These are phyloP conservation scores for Candida palmyrensis DNA, from an alignment of 805 yeast genomes.

Conservation along the genomic window DNA sequence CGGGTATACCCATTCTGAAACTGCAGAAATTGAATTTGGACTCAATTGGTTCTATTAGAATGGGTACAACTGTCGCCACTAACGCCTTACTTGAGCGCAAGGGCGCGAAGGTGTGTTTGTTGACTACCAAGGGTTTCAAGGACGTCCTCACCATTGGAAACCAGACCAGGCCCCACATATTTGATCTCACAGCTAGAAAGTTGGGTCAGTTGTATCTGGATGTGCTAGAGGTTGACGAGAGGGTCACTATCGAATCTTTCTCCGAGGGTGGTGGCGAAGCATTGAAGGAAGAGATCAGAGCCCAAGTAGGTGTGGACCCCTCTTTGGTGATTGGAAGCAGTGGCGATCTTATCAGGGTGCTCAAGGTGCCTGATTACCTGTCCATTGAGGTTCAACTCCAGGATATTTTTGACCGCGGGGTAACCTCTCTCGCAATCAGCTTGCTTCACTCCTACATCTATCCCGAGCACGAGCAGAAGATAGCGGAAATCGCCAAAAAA, in stretches of 20 bases:
- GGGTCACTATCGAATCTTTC: slow-evolving; percentile 74
- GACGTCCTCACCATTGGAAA: slow-evolving; percentile 83
- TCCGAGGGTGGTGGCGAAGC: slow-evolving; percentile 61
- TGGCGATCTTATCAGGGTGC: slow-evolving; percentile 27
- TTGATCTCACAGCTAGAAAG: slow-evolving; percentile 72
- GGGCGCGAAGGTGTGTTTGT: slow-evolving; percentile 81
- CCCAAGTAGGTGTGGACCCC: too few species aligned
- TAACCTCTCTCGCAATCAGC: slow-evolving; percentile 30
- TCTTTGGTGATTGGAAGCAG: slow-evolving; percentile 29
- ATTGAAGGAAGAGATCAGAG: slow-evolving; percentile 8
- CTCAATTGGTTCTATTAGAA: slow-evolving; percentile 61
- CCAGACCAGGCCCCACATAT: slow-evolving; percentile 87
- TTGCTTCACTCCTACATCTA: slow-evolving; percentile 37
- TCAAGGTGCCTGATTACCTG: slow-evolving; percentile 26
- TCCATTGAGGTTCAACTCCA: slow-evolving; percentile 18
- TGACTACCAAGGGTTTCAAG: slow-evolving; percentile 84
- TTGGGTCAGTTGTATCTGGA: slow-evolving; percentile 66
- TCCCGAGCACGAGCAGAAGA: slow-evolving; percentile 31
- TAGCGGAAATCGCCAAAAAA: slow-evolving; percentile 29
- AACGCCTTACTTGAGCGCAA: slow-evolving; percentile 90
- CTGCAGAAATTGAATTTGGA: slow-evolving; percentile 51
- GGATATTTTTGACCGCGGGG: slow-evolving; percentile 18
- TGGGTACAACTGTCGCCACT: slow-evolving; percentile 97
- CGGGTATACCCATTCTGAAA: slow-evolving; percentile 52
- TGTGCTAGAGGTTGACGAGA: slow-evolving; percentile 83